Base-by-base conservation (phyloP, 2,329 filamentous ascomycete genomes). In the Arthrinium phaeospermum region DNA sequence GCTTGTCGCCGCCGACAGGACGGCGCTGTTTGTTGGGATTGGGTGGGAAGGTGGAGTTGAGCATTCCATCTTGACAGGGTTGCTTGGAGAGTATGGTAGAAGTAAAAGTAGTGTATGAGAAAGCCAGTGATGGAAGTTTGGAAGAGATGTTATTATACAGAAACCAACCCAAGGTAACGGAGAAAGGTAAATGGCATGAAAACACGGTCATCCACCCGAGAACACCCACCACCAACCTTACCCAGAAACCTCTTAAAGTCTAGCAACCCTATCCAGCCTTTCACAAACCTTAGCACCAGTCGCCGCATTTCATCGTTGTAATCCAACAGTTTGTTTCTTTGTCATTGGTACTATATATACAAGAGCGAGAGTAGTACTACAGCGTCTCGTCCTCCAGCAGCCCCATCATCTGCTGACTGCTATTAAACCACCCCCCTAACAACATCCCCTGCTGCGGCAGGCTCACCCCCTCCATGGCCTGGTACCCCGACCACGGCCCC, bases 381-480 rank as follows among this genome's bases (percentile, higher is more conserved):
- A 70, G 14, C 16, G 30, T 27, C 47, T 92, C 90, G 72, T 91
- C 89, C 77, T 93, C 91, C 78, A 92, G 79, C 72, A 92, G 77
- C 0, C 89, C 89, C 83, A 92, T 86, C 83, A 93, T 88, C 76
- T 91, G 90, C 71, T 87, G 85, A 73, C 89, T 92, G 1, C 90
- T 89, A 4, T 88, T 90, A 75, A 91, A 92, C 91, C 91, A 92
- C 74, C 91, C 90, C 2, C 88, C 88, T 73, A 92, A 80, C 67
- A 90, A 86, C 45, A 85, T 81, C 34, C 82, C 79, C 73, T 82
- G 78, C 72, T 77, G 73, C 67, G n/a, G 74, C 72, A 19, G 1
- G 8, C 10, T 64, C 57, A 64, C 57, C 34, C 57, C 30, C 19
- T 64, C 57, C 57, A 41, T 41, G 57, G 19, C 30, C 57, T n/a